Base-by-base conservation (phyloP, 441 rosid genomes). In the Euphorbia schlechtendalii region DNA sequence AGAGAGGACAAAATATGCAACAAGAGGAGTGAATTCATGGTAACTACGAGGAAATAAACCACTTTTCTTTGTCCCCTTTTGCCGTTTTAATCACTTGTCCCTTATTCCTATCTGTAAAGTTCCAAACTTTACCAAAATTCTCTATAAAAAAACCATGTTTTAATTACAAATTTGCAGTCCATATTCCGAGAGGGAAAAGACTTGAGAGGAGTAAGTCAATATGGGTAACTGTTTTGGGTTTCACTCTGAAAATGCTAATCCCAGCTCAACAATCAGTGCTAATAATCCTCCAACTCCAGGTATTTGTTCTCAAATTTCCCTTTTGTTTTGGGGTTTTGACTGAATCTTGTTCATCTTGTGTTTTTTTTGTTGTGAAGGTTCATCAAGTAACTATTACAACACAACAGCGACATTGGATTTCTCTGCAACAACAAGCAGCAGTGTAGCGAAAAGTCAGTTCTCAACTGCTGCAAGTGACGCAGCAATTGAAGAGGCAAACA, bases 171-270 rank as follows among this genome's bases (percentile, higher is more conserved):
- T 45, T 14, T 45, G n/a, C 14, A 45, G 10, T 41, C 45, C 45
- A 41, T 3, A n/a, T n/a, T 41, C 12, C 10, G 14, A 45, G 49
- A 45, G n/a, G n/a, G 49, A 6, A 45, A 45, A 12, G 15, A 3
- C 21, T 9, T 40, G 11, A 40, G 45, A 40, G 45, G n/a, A n/a
- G n/a, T n/a, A 27, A 51, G 59, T 30, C 57, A 66, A 45, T n/a
- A 84, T 84, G 88, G 88, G 88, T 1, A 84, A 68, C 61, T 81
- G 88, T 66, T 40, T 40, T 12, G 11, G 45, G 13, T 40, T 40
- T 40, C 45, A 8, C 14, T 40, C 45, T 40, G 9, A 40, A 40
- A 12, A 12, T 40, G 45, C 45, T 40, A 52, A 52, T 22, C 34
- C 34, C 6, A 32, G 34, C 34, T 32, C 34, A 3, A 32, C 34